Percentiles rank a stretch among this genome's conserved stretches.
phyloP scores from a whole-genome alignment of 163 green algal species.

The Scenedesmus sp. region DNA sequence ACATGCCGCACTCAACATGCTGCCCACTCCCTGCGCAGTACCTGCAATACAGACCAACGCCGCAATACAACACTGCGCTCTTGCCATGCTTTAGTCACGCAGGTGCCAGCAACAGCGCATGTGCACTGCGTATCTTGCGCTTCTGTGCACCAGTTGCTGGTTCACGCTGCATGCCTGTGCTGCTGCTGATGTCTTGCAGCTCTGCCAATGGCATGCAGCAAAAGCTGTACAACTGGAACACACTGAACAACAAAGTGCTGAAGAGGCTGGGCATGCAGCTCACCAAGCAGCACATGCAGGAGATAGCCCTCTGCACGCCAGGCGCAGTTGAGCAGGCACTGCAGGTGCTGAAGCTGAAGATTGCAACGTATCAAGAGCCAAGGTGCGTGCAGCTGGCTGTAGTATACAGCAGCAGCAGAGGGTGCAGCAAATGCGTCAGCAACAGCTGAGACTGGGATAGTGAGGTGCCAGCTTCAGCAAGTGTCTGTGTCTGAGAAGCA shows the following conservation, averaged over 20 bases:
- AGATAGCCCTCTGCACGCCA: conserved; percentile 41
- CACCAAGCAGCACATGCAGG: conserved; percentile 53
- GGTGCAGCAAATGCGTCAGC: neutral
- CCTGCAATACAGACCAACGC: neutral
- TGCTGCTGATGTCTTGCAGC: conserved; percentile 60
- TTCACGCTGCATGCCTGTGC: neutral
- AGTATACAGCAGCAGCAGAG: neutral
- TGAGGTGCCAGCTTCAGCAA: neutral
- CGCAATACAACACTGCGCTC: neutral
- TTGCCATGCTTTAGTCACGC: neutral
- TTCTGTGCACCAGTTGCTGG: neutral
- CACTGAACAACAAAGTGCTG: conserved; percentile 94
- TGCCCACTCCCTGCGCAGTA: too few species aligned
- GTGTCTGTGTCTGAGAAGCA: neutral
- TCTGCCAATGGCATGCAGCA: conserved; percentile 84
- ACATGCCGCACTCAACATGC: neutral
- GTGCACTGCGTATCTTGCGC: neutral
- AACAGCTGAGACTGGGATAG: neutral
- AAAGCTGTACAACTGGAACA: conserved; percentile 99
- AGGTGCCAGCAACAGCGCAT: neutral
- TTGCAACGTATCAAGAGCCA: conserved; percentile 72
- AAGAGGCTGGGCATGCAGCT: conserved; percentile 86
- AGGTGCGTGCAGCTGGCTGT: neutral
- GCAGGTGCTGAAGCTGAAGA: conserved; percentile 81
- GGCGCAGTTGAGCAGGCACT: conserved; percentile 89